phyloP scores from a whole-genome alignment of 2,329 filamentous ascomycete species.

The Ophiostoma sp. region DNA sequence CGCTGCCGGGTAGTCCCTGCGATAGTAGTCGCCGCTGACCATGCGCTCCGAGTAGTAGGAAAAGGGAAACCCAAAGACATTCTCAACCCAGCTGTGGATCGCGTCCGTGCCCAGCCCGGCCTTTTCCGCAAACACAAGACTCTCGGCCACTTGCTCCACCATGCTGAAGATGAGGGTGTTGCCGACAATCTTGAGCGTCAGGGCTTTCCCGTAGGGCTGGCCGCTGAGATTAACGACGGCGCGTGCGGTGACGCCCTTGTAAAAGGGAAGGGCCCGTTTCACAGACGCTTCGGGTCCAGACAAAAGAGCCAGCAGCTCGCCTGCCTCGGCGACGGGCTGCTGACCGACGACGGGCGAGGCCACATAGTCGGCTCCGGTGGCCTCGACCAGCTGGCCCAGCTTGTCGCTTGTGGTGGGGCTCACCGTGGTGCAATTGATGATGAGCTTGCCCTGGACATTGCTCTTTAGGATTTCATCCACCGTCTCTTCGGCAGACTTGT shows the following conservation, averaged over 20 bases:
- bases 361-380: neutral
- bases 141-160: neutral
- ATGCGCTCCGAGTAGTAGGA: constrained; percentile 5
- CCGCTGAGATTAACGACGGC: neutral
- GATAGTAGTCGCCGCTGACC: neutral
- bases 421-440: neutral
- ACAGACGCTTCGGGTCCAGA: neutral
- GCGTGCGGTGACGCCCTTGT: neutral
- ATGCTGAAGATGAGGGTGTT: constrained; percentile 6
- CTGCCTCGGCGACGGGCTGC: neutral
- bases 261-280: neutral
- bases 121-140: neutral
- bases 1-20: neutral
- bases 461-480: neutral
- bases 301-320: neutral
- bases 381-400: neutral
- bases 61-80: neutral
- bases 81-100: neutral
- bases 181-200: constrained; percentile 6
- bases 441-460: neutral
- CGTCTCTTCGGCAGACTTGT: neutral
- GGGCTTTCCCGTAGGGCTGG: constrained; percentile 1
- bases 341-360: neutral
- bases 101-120: neutral
- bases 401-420: neutral